Percentiles rank a stretch among this genome's conserved stretches.
These are phyloP conservation scores for Rhizopogon sp. DNA, from an alignment of 768 basidiomycete genomes.

Conservation along the genomic window DNA sequence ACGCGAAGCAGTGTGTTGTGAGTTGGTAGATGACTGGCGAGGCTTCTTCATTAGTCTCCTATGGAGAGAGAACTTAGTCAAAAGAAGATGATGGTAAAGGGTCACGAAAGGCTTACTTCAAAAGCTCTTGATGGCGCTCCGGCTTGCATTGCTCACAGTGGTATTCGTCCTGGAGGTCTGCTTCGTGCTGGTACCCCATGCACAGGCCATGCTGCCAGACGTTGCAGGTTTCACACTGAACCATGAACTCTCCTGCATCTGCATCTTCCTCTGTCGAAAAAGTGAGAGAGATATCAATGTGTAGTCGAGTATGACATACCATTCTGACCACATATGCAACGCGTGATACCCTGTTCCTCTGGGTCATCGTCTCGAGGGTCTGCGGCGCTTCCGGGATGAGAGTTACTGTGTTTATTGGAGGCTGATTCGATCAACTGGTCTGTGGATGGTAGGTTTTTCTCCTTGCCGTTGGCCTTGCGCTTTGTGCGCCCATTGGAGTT, in stretches of 20 bases:
- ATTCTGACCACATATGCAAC: slow-evolving; percentile 81
- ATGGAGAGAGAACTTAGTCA: slow-evolving; percentile 11
- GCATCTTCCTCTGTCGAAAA: slow-evolving; percentile 59
- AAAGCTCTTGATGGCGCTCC: slow-evolving; percentile 74
- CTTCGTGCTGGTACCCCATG: slow-evolving; percentile 85
- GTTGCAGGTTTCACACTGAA: slow-evolving; percentile 94
- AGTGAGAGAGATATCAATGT: slow-evolving; percentile 16
- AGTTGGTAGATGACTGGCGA: slow-evolving; percentile 60
- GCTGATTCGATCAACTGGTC: slow-evolving; percentile 25
- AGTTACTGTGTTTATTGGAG: slow-evolving; percentile 22
- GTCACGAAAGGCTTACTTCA: slow-evolving; percentile 54
- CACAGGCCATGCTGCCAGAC: slow-evolving; percentile 98
- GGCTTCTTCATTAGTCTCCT: slow-evolving; percentile 62
- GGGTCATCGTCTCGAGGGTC: slow-evolving; percentile 39
- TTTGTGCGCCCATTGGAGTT: slow-evolving; percentile 41
- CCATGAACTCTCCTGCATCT: slow-evolving; percentile 93
- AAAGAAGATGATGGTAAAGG: slow-evolving; percentile 11
- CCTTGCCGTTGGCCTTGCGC: slow-evolving; percentile 66
- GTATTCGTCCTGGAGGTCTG: slow-evolving; percentile 75
- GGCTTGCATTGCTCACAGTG: slow-evolving; percentile 93
- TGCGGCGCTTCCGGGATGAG: slow-evolving; percentile 28
- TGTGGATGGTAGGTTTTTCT: slow-evolving; percentile 32
- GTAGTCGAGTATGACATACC: slow-evolving; percentile 40
- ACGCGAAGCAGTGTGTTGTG: slow-evolving; percentile 56
- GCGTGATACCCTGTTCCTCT: slow-evolving; percentile 58